Evolutionary conservation across 768 basidiomycete genomes (phyloP).

Genomic region (Tylopilus rubrobrunneus): DNA sequence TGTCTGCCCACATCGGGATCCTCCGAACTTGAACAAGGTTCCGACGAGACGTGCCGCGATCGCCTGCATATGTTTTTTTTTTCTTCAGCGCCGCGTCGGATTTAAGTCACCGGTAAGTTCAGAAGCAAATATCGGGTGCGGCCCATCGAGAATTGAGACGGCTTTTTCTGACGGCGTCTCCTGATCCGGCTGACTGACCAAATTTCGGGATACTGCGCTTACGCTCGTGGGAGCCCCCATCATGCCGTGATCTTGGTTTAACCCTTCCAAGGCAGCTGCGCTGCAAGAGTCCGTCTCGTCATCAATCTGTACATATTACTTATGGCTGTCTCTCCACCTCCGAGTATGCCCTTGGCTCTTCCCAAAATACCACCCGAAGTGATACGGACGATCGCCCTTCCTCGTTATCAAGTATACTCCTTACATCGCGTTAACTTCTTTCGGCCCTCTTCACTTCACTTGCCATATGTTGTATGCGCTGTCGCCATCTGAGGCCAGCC

Average conservation of each 20-base stretch:
- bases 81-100: constrained; percentile 4
- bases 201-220: constrained; percentile 12
- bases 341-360: constrained; percentile 33
- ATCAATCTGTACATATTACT: constrained; percentile 24
- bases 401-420: constrained; percentile 25
- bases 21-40: constrained; percentile 12
- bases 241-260: constrained; percentile 30
- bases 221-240: constrained; percentile 25
- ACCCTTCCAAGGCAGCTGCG: constrained; percentile 20
- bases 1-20: constrained; percentile 20
- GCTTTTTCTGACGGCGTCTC: constrained; percentile 17
- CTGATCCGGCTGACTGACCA: neutral
- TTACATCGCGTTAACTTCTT: constrained; percentile 33
- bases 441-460: constrained; percentile 30
- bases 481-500: constrained; percentile 22
- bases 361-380: constrained; percentile 32
- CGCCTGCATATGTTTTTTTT: constrained; percentile 13
- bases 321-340: constrained; percentile 14
- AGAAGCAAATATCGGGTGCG: constrained; percentile 1
- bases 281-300: constrained; percentile 27
- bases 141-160: neutral
- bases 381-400: constrained; percentile 33
- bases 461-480: constrained; percentile 32
- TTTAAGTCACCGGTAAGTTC: constrained; percentile 12
- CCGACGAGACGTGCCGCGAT: constrained; percentile 18